Evolutionary conservation across 108 stramenopile species (phyloP).

Genomic region (Conticribra weissflogii): DNA sequence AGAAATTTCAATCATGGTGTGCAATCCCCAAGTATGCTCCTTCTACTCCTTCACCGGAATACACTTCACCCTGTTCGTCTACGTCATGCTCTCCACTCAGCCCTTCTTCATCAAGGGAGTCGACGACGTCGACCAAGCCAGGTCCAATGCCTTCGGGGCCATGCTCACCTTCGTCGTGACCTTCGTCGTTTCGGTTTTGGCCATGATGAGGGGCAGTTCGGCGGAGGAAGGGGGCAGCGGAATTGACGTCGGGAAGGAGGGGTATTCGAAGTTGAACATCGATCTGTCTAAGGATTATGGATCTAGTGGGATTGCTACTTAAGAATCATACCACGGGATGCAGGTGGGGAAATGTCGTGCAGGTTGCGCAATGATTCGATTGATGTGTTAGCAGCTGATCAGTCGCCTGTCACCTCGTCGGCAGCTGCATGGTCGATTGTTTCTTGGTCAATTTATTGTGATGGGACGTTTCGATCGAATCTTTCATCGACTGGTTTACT

Average conservation of each 20-base stretch:
- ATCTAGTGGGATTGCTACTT: conserved; percentile 16
- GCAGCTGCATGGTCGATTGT: too few species aligned
- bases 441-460: too few species aligned
- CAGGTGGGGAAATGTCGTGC: too few species aligned
- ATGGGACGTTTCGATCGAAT: too few species aligned
- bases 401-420: too few species aligned
- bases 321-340: too few species aligned
- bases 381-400: too few species aligned
- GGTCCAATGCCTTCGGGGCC: conserved; percentile 45
- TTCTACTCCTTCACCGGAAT: conserved; percentile 51
- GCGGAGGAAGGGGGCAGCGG: background rate
- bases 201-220: conserved; percentile 13
- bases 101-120: conserved; percentile 49
- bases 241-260: conserved; percentile 16
- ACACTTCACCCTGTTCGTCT: conserved; percentile 46
- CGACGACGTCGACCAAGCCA: conserved; percentile 33
- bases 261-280: conserved; percentile 32
- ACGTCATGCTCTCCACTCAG: conserved; percentile 45
- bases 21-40: conserved; percentile 34
- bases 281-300: conserved; percentile 42
- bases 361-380: too few species aligned
- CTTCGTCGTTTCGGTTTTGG: conserved; percentile 19
- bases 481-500: too few species aligned
- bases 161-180: conserved; percentile 32
- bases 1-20: conserved; percentile 21